These are phyloP conservation scores for Penicillium bovifimosum DNA, from an alignment of 495 filamentous ascomycete genomes.

Conservation along the genomic window DNA sequence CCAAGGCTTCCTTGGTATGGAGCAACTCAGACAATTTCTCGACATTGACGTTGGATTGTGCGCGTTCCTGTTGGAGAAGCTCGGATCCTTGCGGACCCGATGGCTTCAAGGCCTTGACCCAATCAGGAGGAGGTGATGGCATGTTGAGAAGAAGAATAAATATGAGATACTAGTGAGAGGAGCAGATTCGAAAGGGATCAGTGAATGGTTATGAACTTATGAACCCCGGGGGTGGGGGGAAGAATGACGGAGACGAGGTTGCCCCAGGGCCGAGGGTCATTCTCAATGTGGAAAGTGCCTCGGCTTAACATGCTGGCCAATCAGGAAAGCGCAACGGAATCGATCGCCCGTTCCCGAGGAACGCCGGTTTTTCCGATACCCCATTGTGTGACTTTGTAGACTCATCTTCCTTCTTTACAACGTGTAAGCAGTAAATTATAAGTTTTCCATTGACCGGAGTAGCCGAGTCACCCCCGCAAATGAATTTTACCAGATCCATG, in stretches of 20 bases:
- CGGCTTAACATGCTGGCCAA: not conserved
- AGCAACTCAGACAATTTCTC: conserved; percentile 57
- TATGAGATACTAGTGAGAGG: not conserved
- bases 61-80: conserved; percentile 54
- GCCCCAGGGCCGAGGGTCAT: conserved; percentile 1
- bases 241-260: not conserved
- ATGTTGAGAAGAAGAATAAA: conserved; percentile 12
- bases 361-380: not conserved
- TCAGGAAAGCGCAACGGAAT: not conserved
- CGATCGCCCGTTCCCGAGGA: not conserved
- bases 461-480: not conserved
- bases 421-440: not conserved
- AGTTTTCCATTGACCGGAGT: too few species aligned
- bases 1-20: conserved; percentile 51
- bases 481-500: too few species aligned
- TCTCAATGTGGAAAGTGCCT: conserved; percentile 2
- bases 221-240: not conserved
- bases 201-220: conserved; percentile 13
- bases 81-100: conserved; percentile 55
- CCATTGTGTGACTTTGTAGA: not conserved
- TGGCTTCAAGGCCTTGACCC: conserved; percentile 61
- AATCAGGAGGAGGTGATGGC: conserved; percentile 48
- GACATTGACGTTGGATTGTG: conserved; percentile 52
- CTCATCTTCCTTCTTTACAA: not conserved
- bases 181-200: conserved; percentile 4